Evolutionary conservation across 169 alveolate species (phyloP).

Genomic region (Plasmodium malariae): DNA sequence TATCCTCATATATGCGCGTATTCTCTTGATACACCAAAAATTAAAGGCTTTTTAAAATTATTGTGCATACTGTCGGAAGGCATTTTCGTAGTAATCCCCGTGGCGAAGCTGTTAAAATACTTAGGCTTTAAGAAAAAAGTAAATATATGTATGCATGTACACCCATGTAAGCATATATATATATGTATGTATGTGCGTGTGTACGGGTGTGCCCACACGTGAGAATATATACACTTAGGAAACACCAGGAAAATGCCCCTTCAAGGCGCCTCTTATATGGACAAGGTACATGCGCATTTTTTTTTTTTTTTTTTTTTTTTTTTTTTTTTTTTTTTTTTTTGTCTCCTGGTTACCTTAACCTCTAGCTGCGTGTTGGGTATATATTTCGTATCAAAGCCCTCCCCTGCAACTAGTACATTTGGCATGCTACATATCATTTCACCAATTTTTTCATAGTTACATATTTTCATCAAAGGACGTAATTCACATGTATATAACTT

Average conservation of each 20-base stretch:
- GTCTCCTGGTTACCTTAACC: background rate
- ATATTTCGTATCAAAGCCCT: constrained; percentile 71
- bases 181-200: too few species aligned
- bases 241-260: too few species aligned
- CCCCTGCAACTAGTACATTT: constrained; percentile 51
- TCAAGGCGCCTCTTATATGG: background rate
- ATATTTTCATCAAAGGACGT: constrained; percentile 66
- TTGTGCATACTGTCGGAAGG: constrained; percentile 33
- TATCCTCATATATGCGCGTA: too few species aligned
- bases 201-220: too few species aligned
- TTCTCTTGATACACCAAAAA: background rate
- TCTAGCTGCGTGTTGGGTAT: constrained; percentile 47
- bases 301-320: too few species aligned
- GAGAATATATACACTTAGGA: too few species aligned
- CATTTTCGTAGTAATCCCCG: background rate
- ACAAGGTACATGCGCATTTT: too few species aligned
- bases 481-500: constrained; percentile 67
- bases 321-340: background rate
- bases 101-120: background rate
- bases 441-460: constrained; percentile 44
- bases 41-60: background rate
- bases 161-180: too few species aligned
- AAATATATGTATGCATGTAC: too few species aligned
- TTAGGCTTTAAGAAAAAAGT: constrained; percentile 4
- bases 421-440: constrained; percentile 57